Evolutionary conservation across 345 rosid species (phyloP).

Genomic region (Rhodamnia argentea): DNA sequence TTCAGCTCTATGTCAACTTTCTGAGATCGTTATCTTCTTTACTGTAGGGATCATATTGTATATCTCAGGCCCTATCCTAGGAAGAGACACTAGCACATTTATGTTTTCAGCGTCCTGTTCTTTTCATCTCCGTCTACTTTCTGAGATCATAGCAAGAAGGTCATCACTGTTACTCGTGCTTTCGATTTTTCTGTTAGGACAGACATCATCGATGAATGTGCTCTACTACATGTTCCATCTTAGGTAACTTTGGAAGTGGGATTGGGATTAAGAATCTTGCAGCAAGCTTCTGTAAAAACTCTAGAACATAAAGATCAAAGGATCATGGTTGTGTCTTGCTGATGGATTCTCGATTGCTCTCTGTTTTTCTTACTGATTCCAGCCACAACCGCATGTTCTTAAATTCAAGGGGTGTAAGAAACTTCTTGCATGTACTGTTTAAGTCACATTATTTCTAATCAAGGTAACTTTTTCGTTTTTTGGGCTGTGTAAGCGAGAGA

Average conservation of each 20-base stretch:
- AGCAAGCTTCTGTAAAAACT: background rate
- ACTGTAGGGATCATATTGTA: background rate
- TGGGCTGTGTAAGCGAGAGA: background rate
- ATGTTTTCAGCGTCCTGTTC: background rate
- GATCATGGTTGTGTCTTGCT: background rate
- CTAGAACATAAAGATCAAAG: background rate
- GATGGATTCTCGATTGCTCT: background rate
- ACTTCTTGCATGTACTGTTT: background rate
- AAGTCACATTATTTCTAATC: background rate
- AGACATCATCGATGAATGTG: background rate
- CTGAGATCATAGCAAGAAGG: background rate
- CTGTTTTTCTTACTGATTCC: background rate
- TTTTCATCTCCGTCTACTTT: background rate
- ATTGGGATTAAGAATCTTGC: background rate
- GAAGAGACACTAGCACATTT: background rate
- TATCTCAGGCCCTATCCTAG: background rate
- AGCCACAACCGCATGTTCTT: background rate
- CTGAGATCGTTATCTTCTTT: background rate
- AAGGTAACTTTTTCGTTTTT: background rate
- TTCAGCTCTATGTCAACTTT: background rate
- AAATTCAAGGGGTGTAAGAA: background rate
- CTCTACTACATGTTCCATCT: background rate
- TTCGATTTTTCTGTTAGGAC: background rate
- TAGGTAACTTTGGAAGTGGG: background rate
- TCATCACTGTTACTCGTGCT: background rate